These are phyloP conservation scores for Lyophyllum decastes DNA, from an alignment of 768 basidiomycete species.

Conservation along the genomic window DNA sequence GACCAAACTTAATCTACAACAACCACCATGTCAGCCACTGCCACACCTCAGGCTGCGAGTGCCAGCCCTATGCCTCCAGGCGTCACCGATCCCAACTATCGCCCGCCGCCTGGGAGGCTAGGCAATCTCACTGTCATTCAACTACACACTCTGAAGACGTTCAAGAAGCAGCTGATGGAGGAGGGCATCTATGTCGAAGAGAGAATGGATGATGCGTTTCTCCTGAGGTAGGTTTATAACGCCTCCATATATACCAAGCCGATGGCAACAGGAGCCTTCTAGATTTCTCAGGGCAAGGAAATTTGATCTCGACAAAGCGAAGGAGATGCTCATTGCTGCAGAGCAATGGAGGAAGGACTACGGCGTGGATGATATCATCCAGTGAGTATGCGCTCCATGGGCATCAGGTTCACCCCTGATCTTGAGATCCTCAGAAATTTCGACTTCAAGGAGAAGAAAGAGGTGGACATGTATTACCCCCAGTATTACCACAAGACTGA, in stretches of 20 bases:
- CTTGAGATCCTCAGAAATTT: slow-evolving; percentile 58
- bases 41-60: slow-evolving; percentile 37
- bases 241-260: too few relatives aligned
- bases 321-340: slow-evolving; percentile 77
- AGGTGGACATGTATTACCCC: slow-evolving; percentile 92
- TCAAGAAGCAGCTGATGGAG: slow-evolving; percentile 63
- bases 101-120: slow-evolving; percentile 67
- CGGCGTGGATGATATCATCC: slow-evolving; percentile 71
- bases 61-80: slow-evolving; percentile 59
- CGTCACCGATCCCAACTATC: slow-evolving; percentile 63
- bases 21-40: slow-evolving; percentile 7
- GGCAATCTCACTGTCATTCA: slow-evolving; percentile 71
- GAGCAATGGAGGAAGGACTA: slow-evolving; percentile 93
- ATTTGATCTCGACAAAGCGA: slow-evolving; percentile 83
- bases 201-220: slow-evolving; percentile 50
- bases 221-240: slow-evolving; percentile 5
- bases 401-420: neutral
- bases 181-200: slow-evolving; percentile 61
- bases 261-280: neutral
- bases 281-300: slow-evolving; percentile 93
- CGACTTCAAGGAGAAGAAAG: slow-evolving; percentile 78
- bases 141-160: slow-evolving; percentile 62
- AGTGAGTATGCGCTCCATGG: slow-evolving; percentile 41
- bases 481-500: slow-evolving; percentile 97
- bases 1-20: slow-evolving; percentile 5